phyloP scores from a whole-genome alignment of 495 filamentous ascomycete species.

The Aspergillus biplanus region DNA sequence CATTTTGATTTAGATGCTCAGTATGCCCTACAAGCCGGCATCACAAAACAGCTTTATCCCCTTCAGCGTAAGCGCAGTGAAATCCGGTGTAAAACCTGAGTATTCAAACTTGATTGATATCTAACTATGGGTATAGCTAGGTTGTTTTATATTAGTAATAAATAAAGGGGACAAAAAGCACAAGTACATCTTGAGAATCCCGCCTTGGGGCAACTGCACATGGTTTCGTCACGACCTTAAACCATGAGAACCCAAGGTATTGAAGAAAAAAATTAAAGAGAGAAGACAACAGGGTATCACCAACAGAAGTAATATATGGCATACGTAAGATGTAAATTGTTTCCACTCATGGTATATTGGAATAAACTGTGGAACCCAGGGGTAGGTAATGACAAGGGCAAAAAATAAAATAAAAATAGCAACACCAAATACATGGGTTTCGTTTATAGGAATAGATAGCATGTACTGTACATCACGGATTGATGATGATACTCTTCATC shows the following conservation, averaged over 20 bases:
- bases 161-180: background rate
- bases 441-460: conserved; percentile 1
- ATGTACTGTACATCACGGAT: conserved; percentile 12
- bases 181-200: background rate
- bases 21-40: too few species aligned
- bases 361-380: background rate
- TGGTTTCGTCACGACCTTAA: background rate
- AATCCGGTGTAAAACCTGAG: background rate
- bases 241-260: background rate
- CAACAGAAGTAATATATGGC: too few species aligned
- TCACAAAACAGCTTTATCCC: too few species aligned
- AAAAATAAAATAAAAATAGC: background rate
- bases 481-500: background rate
- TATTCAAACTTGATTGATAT: background rate
- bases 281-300: too few species aligned
- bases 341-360: background rate
- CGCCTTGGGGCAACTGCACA: background rate
- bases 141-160: background rate
- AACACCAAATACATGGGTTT: background rate
- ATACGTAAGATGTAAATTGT: too few species aligned
- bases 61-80: background rate
- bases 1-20: too few species aligned
- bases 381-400: background rate
- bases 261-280: too few species aligned
- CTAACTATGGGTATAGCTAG: background rate